Evolutionary conservation across 2,329 filamentous ascomycete species (phyloP), one percentile per base, ranked within the genome.

Genomic region (Colletotrichum spinosum): DNA sequence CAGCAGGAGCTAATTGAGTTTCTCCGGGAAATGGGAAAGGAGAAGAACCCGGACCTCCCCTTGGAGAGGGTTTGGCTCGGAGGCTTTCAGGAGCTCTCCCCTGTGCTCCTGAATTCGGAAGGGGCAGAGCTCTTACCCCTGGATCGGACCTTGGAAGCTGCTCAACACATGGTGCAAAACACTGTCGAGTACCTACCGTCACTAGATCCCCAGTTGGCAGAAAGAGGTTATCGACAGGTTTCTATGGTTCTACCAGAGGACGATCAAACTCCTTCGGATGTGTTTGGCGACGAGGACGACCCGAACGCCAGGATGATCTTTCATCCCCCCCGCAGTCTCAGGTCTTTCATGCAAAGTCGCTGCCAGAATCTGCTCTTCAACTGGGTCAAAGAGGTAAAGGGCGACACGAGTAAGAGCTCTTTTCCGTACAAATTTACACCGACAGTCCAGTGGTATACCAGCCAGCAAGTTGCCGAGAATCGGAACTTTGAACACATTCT

Each of bases 391-490:
- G 60, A 68, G 41, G 67, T 71, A 12, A 25, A 25, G 25, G 25
- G 25, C 25, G 25, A 25, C 25, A 4, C 25, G 25, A 25, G 25
- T 25, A 25, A 25, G 25, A 25, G 25, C 25, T 25, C 25, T 2
- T 78, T 83, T 71, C 9, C 52, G 34, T 86, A 80, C 69, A 70
- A 70, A 13, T 87, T 83, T 68, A 72, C 71, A 46, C 79, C 83
- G 8, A 88, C 86, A 2, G 65, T 76, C 65, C 74, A 81, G 5
- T 88, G 86, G 86, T 88, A 88, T 67, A 69, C 69, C 4, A 75
- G 81, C 42, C 82, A 85, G 67, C 69, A 76, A 33, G 71, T 72
- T 1, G 41, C 57, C 5, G 83, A 84, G 69, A 83, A 83, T 2
- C 78, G 84, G 17, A 81, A 79, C 1, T 85, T 78, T 59, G 80